Base-by-base conservation (phyloP, 2,329 filamentous ascomycete genomes). In the Albophoma yamanashiensis region DNA sequence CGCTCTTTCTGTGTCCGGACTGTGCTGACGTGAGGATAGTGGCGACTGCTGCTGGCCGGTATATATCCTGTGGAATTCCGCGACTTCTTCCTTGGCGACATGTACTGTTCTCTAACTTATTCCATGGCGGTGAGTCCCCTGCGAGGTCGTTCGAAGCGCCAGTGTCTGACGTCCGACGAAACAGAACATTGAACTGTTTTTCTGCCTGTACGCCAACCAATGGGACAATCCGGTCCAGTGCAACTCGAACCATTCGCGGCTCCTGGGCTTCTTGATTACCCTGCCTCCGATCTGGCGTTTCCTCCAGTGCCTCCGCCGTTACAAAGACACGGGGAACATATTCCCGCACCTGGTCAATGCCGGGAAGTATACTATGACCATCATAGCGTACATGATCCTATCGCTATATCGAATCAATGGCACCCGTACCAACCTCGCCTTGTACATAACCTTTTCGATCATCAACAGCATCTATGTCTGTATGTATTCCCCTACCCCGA, bases 71-170 rank as follows among this genome's bases (percentile, higher is more conserved):
- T 99, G 57, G 93, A 97, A 71, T 99, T 97, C 72, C 85, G 92
- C 61, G 94, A 99, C 74, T 97, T 99, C 76, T 97, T 97, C 74
- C 82, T 97, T 0, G 94, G 94, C 58, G 94, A 99, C 71, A 97
- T 97, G 80, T 96, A 96, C 73, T 97, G 93, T 74, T 97, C 94
- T 3, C 79, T 96, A 60, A 96, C 92, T 7, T 99, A 99, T 73
- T 83, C 88, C 20, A 90, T 91, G 74, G 88, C 90, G 62, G 90
- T 93, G 80, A 77, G 89, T 83, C 1, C 9, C 22, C n/a, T 3
- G 1, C 1, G 6, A 58, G 31, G 12, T 20, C n/a, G 27, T 56
- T n/a, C 2, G 27, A 2, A 22, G n/a, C 3, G 2, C 4, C 3
- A 4, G 17, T 15, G 15, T 55, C 59, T 57, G 17, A 34, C n/a